phyloP scores from a whole-genome alignment of 768 basidiomycete genomes.

The Clavulina sp. region DNA sequence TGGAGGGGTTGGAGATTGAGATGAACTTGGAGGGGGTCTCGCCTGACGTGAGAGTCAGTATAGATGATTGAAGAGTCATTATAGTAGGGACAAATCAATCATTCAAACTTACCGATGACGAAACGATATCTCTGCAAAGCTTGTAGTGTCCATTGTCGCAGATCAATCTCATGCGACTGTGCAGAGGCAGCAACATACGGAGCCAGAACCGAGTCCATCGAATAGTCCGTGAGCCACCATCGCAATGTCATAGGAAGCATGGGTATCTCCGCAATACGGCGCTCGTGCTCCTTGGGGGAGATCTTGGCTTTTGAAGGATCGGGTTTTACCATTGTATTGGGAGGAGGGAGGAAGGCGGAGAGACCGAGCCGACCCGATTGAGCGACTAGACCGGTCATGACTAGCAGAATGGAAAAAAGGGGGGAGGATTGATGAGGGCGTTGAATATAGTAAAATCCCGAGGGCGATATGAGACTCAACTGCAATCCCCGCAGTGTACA shows the following conservation, averaged over 20 bases:
- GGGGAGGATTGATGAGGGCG: neutral
- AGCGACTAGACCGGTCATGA: slow-evolving; percentile 14
- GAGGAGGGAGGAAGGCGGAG: slow-evolving; percentile 15
- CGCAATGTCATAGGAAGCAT: slow-evolving; percentile 10
- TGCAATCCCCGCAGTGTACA: slow-evolving; percentile 15
- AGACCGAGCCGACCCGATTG: slow-evolving; percentile 14
- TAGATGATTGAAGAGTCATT: neutral
- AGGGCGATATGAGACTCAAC: slow-evolving; percentile 6
- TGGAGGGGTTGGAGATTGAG: neutral
- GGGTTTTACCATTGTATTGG: slow-evolving; percentile 2
- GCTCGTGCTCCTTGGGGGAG: no score
- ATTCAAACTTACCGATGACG: slow-evolving; percentile 8
- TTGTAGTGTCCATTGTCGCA: slow-evolving; percentile 7
- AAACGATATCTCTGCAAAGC: slow-evolving; percentile 10
- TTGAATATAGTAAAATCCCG: no score
- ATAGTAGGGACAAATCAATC: neutral
- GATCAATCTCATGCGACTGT: neutral
- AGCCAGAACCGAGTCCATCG: slow-evolving; percentile 9
- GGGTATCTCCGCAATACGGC: no score
- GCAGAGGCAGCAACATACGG: neutral
- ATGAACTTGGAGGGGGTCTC: neutral
- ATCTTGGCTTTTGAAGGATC: no score
- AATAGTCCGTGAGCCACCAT: slow-evolving; percentile 12
- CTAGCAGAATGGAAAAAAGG: neutral
- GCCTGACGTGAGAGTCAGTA: neutral